Percentiles rank a stretch among this genome's conserved stretches.
These are phyloP conservation scores for Hymenoscyphus repandus DNA, from an alignment of 2,329 filamentous ascomycete species.

Conservation along the genomic window DNA sequence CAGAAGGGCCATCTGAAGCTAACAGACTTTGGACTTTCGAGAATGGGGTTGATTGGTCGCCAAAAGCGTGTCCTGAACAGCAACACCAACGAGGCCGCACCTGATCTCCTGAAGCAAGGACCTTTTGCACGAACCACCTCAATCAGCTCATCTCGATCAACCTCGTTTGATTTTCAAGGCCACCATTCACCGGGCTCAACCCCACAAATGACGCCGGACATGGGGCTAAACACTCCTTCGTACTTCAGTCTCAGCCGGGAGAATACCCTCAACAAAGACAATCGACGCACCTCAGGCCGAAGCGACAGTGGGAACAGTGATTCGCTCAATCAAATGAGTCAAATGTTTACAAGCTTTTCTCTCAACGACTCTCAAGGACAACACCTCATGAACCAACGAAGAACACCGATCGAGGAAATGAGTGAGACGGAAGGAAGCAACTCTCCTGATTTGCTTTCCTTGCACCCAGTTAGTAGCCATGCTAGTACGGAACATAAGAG, in stretches of 20 bases:
- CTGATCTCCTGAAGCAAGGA: slow-evolving; percentile 87
- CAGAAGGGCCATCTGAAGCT: slow-evolving; percentile 94
- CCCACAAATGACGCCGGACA: slow-evolving; percentile 78
- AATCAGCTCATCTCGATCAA: slow-evolving; percentile 82
- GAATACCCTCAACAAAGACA: slow-evolving; percentile 52
- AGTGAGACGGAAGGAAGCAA: slow-evolving; percentile 64
- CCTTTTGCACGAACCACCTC: slow-evolving; percentile 84
- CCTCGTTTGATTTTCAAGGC: slow-evolving; percentile 83
- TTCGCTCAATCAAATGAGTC: slow-evolving; percentile 71
- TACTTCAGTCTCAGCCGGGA: slow-evolving; percentile 79
- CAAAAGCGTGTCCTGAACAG: slow-evolving; percentile 88
- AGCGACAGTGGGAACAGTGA: slow-evolving; percentile 94
- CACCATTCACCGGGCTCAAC: slow-evolving; percentile 77
- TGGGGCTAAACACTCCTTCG: slow-evolving; percentile 75
- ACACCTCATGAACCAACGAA: slow-evolving; percentile 35
- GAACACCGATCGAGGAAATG: slow-evolving; percentile 69
- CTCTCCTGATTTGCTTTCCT: slow-evolving; percentile 70
- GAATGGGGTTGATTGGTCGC: slow-evolving; percentile 93
- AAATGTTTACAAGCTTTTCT: slow-evolving; percentile 77
- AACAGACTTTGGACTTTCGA: slow-evolving; percentile 93
- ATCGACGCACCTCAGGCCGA: slow-evolving; percentile 68
- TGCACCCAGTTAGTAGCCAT: slow-evolving; percentile 47
- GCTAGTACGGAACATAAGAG: slow-evolving; percentile 44
- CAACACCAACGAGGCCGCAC: slow-evolving; percentile 73
- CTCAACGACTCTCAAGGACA: slow-evolving; percentile 54